These are phyloP conservation scores for Fremontodendron californicum DNA, from an alignment of 345 rosid species.

Conservation along the genomic window DNA sequence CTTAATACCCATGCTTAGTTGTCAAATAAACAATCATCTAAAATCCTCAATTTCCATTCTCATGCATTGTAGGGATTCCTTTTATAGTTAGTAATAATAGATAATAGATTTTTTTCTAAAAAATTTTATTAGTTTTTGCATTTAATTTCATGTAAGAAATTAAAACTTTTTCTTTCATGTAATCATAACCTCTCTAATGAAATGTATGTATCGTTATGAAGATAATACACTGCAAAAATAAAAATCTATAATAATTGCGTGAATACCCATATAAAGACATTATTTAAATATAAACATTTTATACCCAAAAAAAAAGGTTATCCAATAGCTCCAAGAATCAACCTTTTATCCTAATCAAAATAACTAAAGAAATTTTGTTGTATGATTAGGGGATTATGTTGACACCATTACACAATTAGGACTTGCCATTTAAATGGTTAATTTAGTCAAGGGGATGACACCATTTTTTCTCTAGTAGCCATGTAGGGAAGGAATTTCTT, in stretches of 20 bases:
- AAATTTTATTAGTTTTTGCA: no score
- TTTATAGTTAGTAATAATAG: no score
- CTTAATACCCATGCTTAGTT: no score
- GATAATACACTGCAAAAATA: not conserved
- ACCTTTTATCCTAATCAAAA: no score
- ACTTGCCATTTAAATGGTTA: not conserved
- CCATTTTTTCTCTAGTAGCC: not conserved
- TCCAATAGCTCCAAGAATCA: not conserved
- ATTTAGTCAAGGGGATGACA: not conserved
- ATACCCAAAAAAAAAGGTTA: not conserved
- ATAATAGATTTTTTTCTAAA: no score
- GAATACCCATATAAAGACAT: not conserved
- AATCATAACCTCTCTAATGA: not conserved
- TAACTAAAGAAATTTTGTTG: not conserved
- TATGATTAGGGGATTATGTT: conserved; percentile 1
- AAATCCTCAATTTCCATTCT: no score
- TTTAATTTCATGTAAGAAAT: no score
- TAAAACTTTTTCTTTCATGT: not conserved
- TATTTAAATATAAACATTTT: not conserved
- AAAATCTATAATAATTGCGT: not conserved
- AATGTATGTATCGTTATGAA: not conserved
- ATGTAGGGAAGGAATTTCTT: not conserved
- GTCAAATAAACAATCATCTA: no score
- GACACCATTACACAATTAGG: not conserved
- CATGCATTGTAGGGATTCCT: no score